These are phyloP conservation scores for Fraxinus velutina DNA, from an alignment of 305 asterid genomes.

Conservation along the genomic window DNA sequence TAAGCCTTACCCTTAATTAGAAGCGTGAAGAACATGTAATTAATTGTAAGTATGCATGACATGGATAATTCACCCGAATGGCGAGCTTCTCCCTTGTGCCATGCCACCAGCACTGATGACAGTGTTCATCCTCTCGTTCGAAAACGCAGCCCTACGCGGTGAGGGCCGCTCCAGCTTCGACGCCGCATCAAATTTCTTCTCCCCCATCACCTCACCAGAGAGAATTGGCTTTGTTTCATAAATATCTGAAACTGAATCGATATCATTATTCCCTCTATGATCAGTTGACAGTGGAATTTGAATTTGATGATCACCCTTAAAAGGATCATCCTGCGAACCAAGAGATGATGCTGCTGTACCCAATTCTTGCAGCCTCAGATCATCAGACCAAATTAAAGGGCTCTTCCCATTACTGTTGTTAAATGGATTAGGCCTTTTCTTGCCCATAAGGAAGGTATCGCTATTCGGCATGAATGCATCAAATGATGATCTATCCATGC, in stretches of 20 bases:
- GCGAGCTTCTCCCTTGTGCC: slow-evolving; percentile 54
- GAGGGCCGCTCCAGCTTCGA: slow-evolving; percentile 53
- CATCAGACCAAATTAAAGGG: slow-evolving; percentile 77
- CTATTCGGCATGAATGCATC: slow-evolving; percentile 36
- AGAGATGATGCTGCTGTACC: slow-evolving; percentile 42
- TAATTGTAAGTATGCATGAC: not conserved
- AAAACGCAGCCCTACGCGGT: slow-evolving; percentile 42
- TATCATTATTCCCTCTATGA: slow-evolving; percentile 28
- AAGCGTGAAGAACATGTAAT: not conserved
- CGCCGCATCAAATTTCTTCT: slow-evolving; percentile 36
- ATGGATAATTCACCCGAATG: slow-evolving; percentile 45
- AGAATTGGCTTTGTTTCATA: slow-evolving; percentile 55
- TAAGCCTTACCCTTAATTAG: not conserved
- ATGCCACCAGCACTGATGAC: slow-evolving; percentile 45
- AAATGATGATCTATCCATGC: slow-evolving; percentile 39
- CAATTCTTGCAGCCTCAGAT: slow-evolving; percentile 61
- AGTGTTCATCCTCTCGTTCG: slow-evolving; percentile 26
- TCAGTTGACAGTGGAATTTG: slow-evolving; percentile 50
- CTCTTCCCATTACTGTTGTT: slow-evolving; percentile 43
- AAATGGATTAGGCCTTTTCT: slow-evolving; percentile 60
- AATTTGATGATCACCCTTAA: slow-evolving; percentile 27
- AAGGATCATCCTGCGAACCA: slow-evolving; percentile 28
- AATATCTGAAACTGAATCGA: slow-evolving; percentile 53
- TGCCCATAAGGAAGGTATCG: slow-evolving; percentile 39
- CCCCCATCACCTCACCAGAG: slow-evolving; percentile 33